Conservation (phyloP, 179 eudicot genomes). For the Spergularia azorica region DNA sequence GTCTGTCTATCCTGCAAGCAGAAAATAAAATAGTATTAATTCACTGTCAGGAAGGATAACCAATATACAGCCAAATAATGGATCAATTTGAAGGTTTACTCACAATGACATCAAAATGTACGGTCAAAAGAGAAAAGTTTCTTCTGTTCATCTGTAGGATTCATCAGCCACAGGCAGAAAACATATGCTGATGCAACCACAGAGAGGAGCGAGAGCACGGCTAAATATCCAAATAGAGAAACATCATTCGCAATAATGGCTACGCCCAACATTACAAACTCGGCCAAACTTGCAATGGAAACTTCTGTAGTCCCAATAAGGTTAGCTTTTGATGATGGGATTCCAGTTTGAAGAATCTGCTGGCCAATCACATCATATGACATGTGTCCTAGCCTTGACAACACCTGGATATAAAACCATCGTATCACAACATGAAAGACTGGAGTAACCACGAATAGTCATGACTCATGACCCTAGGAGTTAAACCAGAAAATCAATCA, state of each 20-base stretch:
- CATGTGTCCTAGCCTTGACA: conserved; percentile 94
- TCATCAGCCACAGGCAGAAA: conserved; percentile 77
- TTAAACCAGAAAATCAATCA: not conserved
- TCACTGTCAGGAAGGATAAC: too few species aligned
- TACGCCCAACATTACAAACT: conserved; percentile 80
- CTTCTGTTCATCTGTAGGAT: conserved; percentile 75
- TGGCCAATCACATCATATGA: conserved; percentile 85
- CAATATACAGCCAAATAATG: not conserved
- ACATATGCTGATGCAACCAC: conserved; percentile 81
- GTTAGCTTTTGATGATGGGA: conserved; percentile 90
- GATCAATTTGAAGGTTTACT: conserved; percentile 18
- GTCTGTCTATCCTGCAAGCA: not conserved
- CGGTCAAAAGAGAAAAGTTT: conserved; percentile 60
- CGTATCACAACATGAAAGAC: not conserved
- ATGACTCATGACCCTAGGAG: not conserved
- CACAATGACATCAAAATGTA: conserved; percentile 41
- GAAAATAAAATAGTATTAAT: not conserved
- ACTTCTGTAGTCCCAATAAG: conserved; percentile 89
- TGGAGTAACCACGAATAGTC: not conserved
- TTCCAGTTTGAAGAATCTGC: conserved; percentile 95
- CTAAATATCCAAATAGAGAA: conserved; percentile 82
- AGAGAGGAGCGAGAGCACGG: conserved; percentile 70
- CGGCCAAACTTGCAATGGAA: conserved; percentile 88
- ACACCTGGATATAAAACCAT: conserved; percentile 43
- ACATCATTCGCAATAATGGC: conserved; percentile 83